Conservation (phyloP, 2,329 filamentous ascomycete genomes). For the Fusarium sp. region DNA sequence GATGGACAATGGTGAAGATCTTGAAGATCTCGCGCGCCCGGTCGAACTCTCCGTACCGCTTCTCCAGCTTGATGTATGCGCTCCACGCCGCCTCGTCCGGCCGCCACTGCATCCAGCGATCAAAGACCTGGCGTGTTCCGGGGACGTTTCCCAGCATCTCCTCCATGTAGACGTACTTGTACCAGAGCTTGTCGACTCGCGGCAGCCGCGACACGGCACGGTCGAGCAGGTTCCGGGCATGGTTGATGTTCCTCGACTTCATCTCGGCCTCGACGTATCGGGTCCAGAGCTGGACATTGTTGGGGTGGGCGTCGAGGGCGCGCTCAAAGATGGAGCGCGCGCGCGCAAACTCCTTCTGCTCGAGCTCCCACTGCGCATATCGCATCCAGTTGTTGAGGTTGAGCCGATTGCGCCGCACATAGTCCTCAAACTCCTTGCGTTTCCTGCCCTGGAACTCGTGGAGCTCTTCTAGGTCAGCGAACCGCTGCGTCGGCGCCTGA, state of each 20-base stretch:
- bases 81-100: slow-evolving; percentile 96
- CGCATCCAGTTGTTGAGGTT: slow-evolving; percentile 99
- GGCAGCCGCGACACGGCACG: slow-evolving; percentile 93
- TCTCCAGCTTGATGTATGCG: slow-evolving; percentile 97
- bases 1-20: slow-evolving; percentile 91
- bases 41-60: slow-evolving; percentile 92
- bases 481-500: slow-evolving; percentile 92
- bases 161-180: slow-evolving; percentile 99
- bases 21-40: slow-evolving; percentile 90
- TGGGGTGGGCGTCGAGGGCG: slow-evolving; percentile 90
- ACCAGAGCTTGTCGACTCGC: slow-evolving; percentile 96
- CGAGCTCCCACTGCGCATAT: slow-evolving; percentile 96
- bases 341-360: slow-evolving; percentile 96
- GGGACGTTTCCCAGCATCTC: slow-evolving; percentile 96
- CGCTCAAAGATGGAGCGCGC: slow-evolving; percentile 95
- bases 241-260: slow-evolving; percentile 93
- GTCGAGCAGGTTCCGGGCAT: slow-evolving; percentile 93
- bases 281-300: slow-evolving; percentile 88
- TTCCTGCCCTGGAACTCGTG: slow-evolving; percentile 98
- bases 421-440: slow-evolving; percentile 96
- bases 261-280: slow-evolving; percentile 97
- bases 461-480: slow-evolving; percentile 95
- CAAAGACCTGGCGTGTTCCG: slow-evolving; percentile 92
- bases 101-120: slow-evolving; percentile 98
- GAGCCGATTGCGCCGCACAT: slow-evolving; percentile 92